A percentile compares a stretch with the other conserved stretches of the same genome.
phyloP scores from a whole-genome alignment of 176 grass and related monocot species.

The Cymbopogon citratus region DNA sequence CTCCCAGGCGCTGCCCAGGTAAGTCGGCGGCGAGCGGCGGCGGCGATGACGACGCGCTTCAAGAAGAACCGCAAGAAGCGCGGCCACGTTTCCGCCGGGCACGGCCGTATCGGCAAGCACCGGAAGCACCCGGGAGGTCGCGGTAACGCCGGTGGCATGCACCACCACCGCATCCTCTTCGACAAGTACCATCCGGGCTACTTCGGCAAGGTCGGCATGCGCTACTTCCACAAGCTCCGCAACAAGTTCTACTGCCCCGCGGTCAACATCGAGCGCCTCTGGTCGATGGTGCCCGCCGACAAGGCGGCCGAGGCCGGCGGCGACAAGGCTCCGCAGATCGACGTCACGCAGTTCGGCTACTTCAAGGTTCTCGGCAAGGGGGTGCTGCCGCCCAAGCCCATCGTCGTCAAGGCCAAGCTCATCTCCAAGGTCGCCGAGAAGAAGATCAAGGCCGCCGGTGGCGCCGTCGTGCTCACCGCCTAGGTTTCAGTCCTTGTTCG shows the following conservation, averaged over 20 bases:
- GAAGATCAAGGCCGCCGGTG: slow-evolving; percentile 95
- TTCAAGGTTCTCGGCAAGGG: slow-evolving; percentile 94
- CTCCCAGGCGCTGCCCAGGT: not conserved
- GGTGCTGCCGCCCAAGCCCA: slow-evolving; percentile 47
- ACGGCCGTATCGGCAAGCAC: slow-evolving; percentile 91
- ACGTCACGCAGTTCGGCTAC: slow-evolving; percentile 85
- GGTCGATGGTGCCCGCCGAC: slow-evolving; percentile 75
- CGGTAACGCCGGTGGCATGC: slow-evolving; percentile 93
- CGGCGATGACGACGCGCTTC: slow-evolving; percentile 77
- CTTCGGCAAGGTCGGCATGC: slow-evolving; percentile 98
- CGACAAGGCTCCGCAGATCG: slow-evolving; percentile 55
- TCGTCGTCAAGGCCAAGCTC: slow-evolving; percentile 91
- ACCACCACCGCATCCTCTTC: slow-evolving; percentile 97
- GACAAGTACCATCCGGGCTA: slow-evolving; percentile 90
- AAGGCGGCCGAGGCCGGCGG: slow-evolving; percentile 43
- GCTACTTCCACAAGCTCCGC: slow-evolving; percentile 89
- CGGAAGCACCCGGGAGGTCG: slow-evolving; percentile 89
- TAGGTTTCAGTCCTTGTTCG: slow-evolving; percentile 30
- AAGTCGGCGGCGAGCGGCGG: slow-evolving; percentile 26
- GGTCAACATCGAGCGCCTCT: slow-evolving; percentile 71
- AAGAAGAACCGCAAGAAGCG: slow-evolving; percentile 98
- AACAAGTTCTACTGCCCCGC: slow-evolving; percentile 74
- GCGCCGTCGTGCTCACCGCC: slow-evolving; percentile 74
- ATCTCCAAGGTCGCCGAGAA: slow-evolving; percentile 93
- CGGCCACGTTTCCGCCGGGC: slow-evolving; percentile 86